Conservation (phyloP, 331 rosid genomes). For the Stylosanthes scabra region DNA sequence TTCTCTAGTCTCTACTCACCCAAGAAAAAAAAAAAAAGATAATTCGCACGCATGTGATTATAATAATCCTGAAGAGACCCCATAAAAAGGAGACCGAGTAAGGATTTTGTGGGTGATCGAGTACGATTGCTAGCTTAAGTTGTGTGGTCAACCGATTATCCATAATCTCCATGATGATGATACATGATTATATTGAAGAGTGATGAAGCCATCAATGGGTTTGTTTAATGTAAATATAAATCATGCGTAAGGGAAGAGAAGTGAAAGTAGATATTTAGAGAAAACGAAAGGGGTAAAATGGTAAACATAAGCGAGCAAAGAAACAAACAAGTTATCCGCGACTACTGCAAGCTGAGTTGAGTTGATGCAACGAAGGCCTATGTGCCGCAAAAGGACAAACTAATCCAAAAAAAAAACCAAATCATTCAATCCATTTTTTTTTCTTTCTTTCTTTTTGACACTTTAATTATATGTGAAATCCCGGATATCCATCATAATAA, state of each 20-base stretch:
- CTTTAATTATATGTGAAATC: neutral
- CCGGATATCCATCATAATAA: neutral
- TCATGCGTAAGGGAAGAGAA: neutral
- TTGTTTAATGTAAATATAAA: neutral
- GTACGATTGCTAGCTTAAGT: neutral
- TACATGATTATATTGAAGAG: neutral
- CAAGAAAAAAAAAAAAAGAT: too few relatives aligned
- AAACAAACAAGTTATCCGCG: constrained; percentile 40
- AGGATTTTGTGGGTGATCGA: neutral
- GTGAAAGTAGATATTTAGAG: neutral
- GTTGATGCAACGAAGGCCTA: constrained; percentile 37
- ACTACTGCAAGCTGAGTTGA: constrained; percentile 29
- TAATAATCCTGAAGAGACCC: neutral
- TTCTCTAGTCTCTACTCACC: too few relatives aligned
- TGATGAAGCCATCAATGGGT: neutral
- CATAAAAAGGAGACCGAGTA: neutral
- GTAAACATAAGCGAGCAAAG: constrained; percentile 33
- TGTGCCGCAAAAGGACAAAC: constrained; percentile 40
- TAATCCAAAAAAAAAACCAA: constrained; percentile 23
- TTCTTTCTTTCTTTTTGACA: neutral
- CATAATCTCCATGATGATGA: neutral
- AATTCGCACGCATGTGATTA: neutral
- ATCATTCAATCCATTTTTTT: constrained; percentile 37
- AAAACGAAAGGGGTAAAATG: constrained; percentile 28
- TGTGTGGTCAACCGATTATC: neutral